A percentile compares a stretch with the other conserved stretches of the same genome.
These are phyloP conservation scores for Papilionanthe hybrid DNA, from an alignment of 116 monocot genomes.

Conservation along the genomic window DNA sequence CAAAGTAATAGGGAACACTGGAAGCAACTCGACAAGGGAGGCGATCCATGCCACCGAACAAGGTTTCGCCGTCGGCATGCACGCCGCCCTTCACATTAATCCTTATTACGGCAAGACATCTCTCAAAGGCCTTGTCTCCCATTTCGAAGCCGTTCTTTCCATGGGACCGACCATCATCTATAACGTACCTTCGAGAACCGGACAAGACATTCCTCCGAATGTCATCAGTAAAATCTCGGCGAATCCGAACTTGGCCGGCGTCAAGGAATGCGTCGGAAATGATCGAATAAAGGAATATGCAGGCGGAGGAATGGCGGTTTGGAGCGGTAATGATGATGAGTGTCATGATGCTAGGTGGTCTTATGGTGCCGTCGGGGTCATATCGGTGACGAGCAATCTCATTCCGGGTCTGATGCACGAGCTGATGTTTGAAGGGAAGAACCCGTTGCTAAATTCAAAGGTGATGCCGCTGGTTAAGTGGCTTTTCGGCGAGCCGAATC, in stretches of 20 bases:
- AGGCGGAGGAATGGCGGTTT: constrained; percentile 52
- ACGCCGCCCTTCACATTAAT: constrained; percentile 85
- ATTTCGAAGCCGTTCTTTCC: constrained; percentile 68
- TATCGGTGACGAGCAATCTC: constrained; percentile 80
- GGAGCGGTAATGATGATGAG: constrained; percentile 81
- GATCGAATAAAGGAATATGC: constrained; percentile 51
- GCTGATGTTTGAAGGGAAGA: constrained; percentile 54
- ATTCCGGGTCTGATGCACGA: constrained; percentile 63
- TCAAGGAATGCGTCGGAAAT: constrained; percentile 87
- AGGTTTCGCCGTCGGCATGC: constrained; percentile 98
- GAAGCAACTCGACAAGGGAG: constrained; percentile 86
- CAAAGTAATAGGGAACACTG: constrained; percentile 90
- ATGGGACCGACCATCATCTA: constrained; percentile 90
- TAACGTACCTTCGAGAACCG: constrained; percentile 78
- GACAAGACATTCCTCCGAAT: constrained; percentile 78
- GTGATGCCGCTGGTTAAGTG: constrained; percentile 63
- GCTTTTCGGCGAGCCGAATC: constrained; percentile 81
- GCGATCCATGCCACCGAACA: constrained; percentile 81
- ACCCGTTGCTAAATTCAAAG: constrained; percentile 38
- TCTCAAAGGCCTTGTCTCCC: constrained; percentile 54
- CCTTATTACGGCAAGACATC: constrained; percentile 98
- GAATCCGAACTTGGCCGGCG: constrained; percentile 65
- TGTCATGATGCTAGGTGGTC: constrained; percentile 70
- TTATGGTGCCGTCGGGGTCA: constrained; percentile 71
- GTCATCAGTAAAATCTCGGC: constrained; percentile 37